A percentile compares a stretch with the other conserved stretches of the same genome.
Evolutionary conservation across 805 yeast genomes (phyloP).

Genomic region (Citeromyces matritensis): DNA sequence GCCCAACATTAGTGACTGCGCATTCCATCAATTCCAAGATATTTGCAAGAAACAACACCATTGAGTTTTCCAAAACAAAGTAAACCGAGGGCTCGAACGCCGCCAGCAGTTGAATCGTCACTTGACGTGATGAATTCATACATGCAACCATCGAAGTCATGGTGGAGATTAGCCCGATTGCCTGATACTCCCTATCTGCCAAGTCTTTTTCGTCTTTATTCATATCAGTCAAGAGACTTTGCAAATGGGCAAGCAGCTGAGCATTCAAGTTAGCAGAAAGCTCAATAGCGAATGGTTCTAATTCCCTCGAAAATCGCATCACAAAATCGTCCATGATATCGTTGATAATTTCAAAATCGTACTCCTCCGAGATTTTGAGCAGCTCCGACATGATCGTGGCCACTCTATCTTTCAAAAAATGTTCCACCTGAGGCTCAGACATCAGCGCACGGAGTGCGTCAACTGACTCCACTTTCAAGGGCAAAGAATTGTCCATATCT

Average conservation of each 20-base stretch:
- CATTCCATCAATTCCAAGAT: constrained; percentile 57
- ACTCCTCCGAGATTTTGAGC: constrained; percentile 50
- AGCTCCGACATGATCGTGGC: constrained; percentile 68
- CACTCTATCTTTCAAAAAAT: constrained; percentile 44
- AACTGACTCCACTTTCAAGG: constrained; percentile 33
- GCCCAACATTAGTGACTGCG: constrained; percentile 44
- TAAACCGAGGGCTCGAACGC: constrained; percentile 56
- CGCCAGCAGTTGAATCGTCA: constrained; percentile 49
- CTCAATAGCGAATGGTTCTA: constrained; percentile 82
- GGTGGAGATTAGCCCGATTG: constrained; percentile 68
- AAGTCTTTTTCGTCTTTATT: constrained; percentile 19
- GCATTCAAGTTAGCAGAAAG: constrained; percentile 45
- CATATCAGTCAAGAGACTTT: constrained; percentile 53
- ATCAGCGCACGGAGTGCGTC: constrained; percentile 31
- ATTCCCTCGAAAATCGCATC: constrained; percentile 67
- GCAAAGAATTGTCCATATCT: constrained; percentile 28
- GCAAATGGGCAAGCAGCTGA: no score
- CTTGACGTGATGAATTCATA: constrained; percentile 60
- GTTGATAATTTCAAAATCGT: constrained; percentile 74
- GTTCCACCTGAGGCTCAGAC: constrained; percentile 28
- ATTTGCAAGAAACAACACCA: constrained; percentile 67
- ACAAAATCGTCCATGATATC: constrained; percentile 92
- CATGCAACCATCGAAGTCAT: constrained; percentile 70
- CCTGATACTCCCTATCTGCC: constrained; percentile 73
- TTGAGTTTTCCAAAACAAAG: constrained; percentile 46